Conservation (phyloP, 2,329 filamentous ascomycete genomes). For the Ophiognomonia clavigignenti-juglandacearum region DNA sequence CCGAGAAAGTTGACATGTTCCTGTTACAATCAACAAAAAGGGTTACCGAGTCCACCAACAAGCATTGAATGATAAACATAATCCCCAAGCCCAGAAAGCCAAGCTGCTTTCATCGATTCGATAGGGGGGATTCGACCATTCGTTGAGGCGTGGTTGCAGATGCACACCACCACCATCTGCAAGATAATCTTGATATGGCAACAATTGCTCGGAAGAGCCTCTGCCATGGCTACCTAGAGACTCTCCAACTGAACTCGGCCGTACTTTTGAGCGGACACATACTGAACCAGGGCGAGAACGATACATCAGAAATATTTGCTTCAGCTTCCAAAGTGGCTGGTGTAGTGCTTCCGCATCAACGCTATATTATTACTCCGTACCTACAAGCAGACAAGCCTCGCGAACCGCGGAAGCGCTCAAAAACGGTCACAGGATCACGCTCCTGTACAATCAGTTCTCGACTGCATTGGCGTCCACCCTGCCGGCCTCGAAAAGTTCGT, state of each 20-base stretch:
- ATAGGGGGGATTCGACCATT: not conserved
- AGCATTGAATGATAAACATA: no score
- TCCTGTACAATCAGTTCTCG: constrained; percentile 14
- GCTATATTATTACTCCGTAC: no score
- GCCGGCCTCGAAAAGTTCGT: constrained; percentile 12
- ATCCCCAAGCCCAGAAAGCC: no score
- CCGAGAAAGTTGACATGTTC: no score
- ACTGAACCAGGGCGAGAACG: no score
- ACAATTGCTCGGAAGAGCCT: no score
- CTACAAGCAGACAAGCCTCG: not conserved
- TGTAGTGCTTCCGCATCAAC: not conserved
- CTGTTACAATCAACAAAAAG: no score
- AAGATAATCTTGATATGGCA: not conserved
- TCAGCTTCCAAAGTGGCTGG: not conserved
- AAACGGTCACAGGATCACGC: constrained; percentile 1
- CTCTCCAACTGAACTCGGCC: no score
- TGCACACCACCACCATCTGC: not conserved
- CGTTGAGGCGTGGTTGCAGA: not conserved
- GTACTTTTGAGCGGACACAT: no score
- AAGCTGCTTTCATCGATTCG: not conserved
- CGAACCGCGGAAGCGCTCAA: not conserved
- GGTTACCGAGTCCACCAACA: no score
- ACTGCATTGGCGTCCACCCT: constrained; percentile 8
- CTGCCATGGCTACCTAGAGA: no score
- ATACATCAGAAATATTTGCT: no score